A percentile compares a stretch with the other conserved stretches of the same genome.
Evolutionary conservation across 768 basidiomycete species (phyloP).

Genomic region (Nidularia sp.): DNA sequence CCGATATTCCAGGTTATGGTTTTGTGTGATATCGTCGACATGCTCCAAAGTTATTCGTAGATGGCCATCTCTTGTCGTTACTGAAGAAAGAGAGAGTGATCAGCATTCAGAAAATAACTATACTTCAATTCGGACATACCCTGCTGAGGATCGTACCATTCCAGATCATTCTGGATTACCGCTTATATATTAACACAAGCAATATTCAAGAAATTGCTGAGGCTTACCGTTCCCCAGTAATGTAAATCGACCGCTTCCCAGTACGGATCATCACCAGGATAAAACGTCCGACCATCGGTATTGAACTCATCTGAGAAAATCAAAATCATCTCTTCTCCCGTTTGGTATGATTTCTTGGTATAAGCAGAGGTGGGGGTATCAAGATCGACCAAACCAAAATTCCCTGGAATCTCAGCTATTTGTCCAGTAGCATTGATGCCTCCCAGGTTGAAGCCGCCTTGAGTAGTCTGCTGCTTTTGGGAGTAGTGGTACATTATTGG

Average conservation of each 20-base stretch:
- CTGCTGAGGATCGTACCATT: conserved; percentile 73
- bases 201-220: conserved; percentile 6
- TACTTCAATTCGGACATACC: conserved; percentile 13
- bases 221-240: conserved; percentile 61
- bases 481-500: conserved; percentile 47
- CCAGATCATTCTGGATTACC: conserved; percentile 47
- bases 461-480: conserved; percentile 33
- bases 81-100: conserved; percentile 11
- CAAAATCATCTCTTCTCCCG: conserved; percentile 43
- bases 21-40: conserved; percentile 32
- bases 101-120: neutral
- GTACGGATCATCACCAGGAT: conserved; percentile 65
- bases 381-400: conserved; percentile 68
- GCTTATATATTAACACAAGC: neutral
- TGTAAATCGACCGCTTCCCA: conserved; percentile 60
- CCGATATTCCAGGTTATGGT: conserved; percentile 70
- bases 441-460: conserved; percentile 69
- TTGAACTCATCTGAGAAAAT: conserved; percentile 87
- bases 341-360: conserved; percentile 50
- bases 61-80: conserved; percentile 67
- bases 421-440: conserved; percentile 76
- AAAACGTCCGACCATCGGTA: conserved; percentile 64
- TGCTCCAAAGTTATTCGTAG: conserved; percentile 65
- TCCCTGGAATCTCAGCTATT: conserved; percentile 52
- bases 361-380: conserved; percentile 64